Conservation (phyloP, 257 asterid species). For the Fraxinus americana region DNA sequence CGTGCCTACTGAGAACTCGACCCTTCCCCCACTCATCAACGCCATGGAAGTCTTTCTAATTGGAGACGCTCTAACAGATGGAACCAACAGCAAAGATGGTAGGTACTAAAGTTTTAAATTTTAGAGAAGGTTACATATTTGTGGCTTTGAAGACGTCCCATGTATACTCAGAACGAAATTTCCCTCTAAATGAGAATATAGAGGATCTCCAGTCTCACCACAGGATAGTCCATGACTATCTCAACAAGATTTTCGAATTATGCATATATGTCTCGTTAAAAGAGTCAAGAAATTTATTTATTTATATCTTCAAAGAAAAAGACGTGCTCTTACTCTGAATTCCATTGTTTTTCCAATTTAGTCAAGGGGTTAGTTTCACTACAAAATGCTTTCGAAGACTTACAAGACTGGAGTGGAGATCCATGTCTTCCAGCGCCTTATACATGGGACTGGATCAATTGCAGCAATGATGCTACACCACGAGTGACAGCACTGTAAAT, state of each 20-base stretch:
- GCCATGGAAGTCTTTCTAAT: slow-evolving; percentile 53
- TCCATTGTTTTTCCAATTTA: slow-evolving; percentile 8
- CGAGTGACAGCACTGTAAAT: slow-evolving; percentile 70
- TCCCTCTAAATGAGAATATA: neutral
- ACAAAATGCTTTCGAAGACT: slow-evolving; percentile 33
- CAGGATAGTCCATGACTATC: no score
- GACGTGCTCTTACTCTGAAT: neutral
- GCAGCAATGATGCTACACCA: slow-evolving; percentile 52
- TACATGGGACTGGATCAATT: slow-evolving; percentile 70
- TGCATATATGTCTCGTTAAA: neutral
- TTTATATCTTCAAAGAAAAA: neutral
- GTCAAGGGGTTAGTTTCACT: slow-evolving; percentile 48
- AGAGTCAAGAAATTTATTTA: neutral
- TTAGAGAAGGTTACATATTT: neutral
- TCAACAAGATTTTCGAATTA: no score
- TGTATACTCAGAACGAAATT: neutral
- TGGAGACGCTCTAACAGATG: slow-evolving; percentile 32
- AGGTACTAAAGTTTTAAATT: slow-evolving; percentile 6
- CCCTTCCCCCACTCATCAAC: slow-evolving; percentile 68
- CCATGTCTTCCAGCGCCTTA: slow-evolving; percentile 74
- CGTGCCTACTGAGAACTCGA: slow-evolving; percentile 40
- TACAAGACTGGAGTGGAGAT: slow-evolving; percentile 61
- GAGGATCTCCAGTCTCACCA: neutral
- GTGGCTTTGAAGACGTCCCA: neutral
- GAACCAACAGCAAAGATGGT: slow-evolving; percentile 54